phyloP scores from a whole-genome alignment of 2,329 filamentous ascomycete genomes.

The Metarhizium sp. region DNA sequence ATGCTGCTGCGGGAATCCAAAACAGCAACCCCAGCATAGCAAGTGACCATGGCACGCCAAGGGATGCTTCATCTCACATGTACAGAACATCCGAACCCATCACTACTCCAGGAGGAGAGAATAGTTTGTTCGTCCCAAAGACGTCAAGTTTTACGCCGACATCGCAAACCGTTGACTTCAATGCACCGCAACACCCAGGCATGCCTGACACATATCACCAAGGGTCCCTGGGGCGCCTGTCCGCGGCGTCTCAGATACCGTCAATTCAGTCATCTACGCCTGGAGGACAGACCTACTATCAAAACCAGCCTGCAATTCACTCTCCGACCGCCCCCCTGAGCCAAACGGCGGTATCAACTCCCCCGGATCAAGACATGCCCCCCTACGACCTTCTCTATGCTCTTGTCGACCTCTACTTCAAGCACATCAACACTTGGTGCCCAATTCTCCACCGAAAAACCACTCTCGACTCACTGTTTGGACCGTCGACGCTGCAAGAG shows the following conservation, averaged over 20 bases:
- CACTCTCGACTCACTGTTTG: constrained; percentile 75
- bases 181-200: constrained; percentile 34
- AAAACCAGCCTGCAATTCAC: background rate
- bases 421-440: constrained; percentile 76
- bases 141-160: constrained; percentile 38
- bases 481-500: constrained; percentile 65
- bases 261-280: constrained; percentile 28
- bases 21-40: constrained; percentile 41
- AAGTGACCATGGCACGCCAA: constrained; percentile 48
- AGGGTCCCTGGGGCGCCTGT: constrained; percentile 29
- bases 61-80: constrained; percentile 32
- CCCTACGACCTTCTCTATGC: constrained; percentile 67
- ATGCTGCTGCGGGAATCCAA: constrained; percentile 31
- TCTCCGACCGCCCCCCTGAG: constrained; percentile 22
- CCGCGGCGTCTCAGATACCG: constrained; percentile 24
- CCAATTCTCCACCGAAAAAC: constrained; percentile 81
- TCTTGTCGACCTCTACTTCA: constrained; percentile 68
- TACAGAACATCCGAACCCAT: constrained; percentile 41
- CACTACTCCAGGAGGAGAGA: constrained; percentile 46
- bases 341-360: constrained; percentile 22
- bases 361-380: constrained; percentile 55
- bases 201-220: constrained; percentile 41
- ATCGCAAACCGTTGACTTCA: constrained; percentile 41
- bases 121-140: constrained; percentile 52
- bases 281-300: constrained; percentile 40